Evolutionary conservation across 2,329 filamentous ascomycete genomes (phyloP).

Genomic region (Westerdykella sp.): DNA sequence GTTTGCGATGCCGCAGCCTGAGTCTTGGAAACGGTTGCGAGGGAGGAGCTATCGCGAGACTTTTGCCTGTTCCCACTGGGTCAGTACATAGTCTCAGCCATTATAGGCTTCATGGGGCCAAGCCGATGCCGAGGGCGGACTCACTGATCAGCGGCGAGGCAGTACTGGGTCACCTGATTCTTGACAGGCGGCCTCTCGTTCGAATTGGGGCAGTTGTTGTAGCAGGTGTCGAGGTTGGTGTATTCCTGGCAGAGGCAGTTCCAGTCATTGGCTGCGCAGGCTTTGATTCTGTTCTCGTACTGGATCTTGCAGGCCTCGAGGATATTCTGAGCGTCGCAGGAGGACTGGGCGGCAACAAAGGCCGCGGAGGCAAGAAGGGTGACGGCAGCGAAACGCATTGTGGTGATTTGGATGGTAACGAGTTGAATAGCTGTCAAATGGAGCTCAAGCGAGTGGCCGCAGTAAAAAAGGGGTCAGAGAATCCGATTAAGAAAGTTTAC

Average conservation of each 20-base stretch:
- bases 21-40: neutral
- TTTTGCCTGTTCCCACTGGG: neutral
- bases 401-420: constrained; percentile 30
- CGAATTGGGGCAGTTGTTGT: constrained; percentile 57
- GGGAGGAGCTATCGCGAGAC: constrained; percentile 11
- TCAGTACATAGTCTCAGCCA: neutral
- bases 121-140: constrained; percentile 9
- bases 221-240: constrained; percentile 52
- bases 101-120: neutral
- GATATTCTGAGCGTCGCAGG: constrained; percentile 40
- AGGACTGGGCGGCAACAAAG: constrained; percentile 12
- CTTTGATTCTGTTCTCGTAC: constrained; percentile 38
- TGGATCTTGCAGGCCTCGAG: constrained; percentile 44
- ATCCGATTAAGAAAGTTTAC: neutral
- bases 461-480: neutral
- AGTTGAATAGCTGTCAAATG: neutral
- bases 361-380: constrained; percentile 34
- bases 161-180: constrained; percentile 35
- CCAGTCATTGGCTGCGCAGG: constrained; percentile 46
- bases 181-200: constrained; percentile 27
- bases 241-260: constrained; percentile 54
- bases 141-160: constrained; percentile 40
- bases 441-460: neutral
- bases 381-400: constrained; percentile 23
- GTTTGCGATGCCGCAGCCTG: constrained; percentile 1